Conservation (phyloP, 441 rosid genomes). For the Populus tomentosa region DNA sequence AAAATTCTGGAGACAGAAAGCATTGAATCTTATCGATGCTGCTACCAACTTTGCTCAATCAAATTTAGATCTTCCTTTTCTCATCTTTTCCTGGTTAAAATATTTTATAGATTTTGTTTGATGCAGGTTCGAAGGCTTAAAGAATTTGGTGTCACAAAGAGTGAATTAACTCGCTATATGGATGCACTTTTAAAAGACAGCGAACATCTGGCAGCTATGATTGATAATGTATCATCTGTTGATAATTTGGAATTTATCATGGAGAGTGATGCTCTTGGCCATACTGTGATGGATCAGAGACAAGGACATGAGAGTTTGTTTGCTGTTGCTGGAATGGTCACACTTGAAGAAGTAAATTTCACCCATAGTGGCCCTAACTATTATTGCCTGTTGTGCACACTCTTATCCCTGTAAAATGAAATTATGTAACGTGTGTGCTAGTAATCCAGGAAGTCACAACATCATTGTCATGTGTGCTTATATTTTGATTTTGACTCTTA, state of each 20-base stretch:
- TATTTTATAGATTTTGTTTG: slow-evolving; percentile 26
- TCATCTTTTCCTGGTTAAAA: slow-evolving; percentile 2
- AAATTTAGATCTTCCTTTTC: not conserved
- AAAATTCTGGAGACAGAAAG: no score
- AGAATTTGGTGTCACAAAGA: slow-evolving; percentile 41
- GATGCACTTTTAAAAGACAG: slow-evolving; percentile 97
- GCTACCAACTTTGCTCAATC: not conserved
- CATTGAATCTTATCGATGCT: not conserved
- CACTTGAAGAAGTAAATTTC: slow-evolving; percentile 80
- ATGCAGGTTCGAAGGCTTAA: slow-evolving; percentile 76
- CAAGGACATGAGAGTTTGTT: no score
- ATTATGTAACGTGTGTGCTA: no score
- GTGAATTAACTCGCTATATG: slow-evolving; percentile 97
- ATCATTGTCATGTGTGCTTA: no score
- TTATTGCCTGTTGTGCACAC: no score
- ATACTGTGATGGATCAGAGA: no score
- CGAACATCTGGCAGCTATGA: slow-evolving; percentile 98
- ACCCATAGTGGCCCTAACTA: slow-evolving; percentile 5
- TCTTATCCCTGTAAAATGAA: no score
- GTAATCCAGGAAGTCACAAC: no score
- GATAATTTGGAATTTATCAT: slow-evolving; percentile 97
- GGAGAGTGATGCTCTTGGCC: slow-evolving; percentile 34
- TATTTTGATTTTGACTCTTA: no score
- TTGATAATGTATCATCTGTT: slow-evolving; percentile 96
- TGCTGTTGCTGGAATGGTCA: slow-evolving; percentile 55